Evolutionary conservation across 805 yeast species (phyloP), one percentile per base, ranked within the genome.

Genomic region (Saturnispora saitoi): DNA sequence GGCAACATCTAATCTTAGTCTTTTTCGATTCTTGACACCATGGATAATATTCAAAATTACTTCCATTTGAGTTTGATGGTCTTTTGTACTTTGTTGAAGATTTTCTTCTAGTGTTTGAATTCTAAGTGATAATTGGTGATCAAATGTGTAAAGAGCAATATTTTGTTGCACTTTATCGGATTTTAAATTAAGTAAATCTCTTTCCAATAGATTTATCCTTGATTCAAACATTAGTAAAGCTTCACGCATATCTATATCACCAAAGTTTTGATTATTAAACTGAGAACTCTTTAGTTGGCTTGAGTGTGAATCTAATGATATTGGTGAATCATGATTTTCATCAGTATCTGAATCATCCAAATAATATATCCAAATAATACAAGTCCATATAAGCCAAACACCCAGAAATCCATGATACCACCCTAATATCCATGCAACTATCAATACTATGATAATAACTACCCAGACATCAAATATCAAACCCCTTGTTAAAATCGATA

Each of bases 281-380:
- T 24, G 28, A 24, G 28, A 24, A 24, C 28, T 24, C 28, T 24
- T 24, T 9, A 24, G 8, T 24, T 24, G 28, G 8, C 28, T 24
- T 24, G 28, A 24, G 8, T 24, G 5, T 24, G 28, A 24, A 24
- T 24, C 8, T 24, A 24, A 9, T 24, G 28, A 24, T 24, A 22
- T 3, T 31, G 8, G 32, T n/a, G 31, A 36, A 12, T n/a, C 11
- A 9, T 6, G 15, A 12, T 20, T 10, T 37, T 22, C 29, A 12
- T 8, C 8, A 12, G 22, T 24, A 22, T 37, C 41, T 8, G 43
- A 19, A 6, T 45, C 50, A n/a, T 52, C 28, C n/a, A 54, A 30
- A 20, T 51, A 48, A 26, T 53, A 53, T 5, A 52, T 20, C 56
- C 57, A 54, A 4, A 54, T 32, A 2, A 48, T 39, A 22, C 43